Evolutionary conservation across 805 yeast species (phyloP).

Genomic region (Lipomyces kockii): DNA sequence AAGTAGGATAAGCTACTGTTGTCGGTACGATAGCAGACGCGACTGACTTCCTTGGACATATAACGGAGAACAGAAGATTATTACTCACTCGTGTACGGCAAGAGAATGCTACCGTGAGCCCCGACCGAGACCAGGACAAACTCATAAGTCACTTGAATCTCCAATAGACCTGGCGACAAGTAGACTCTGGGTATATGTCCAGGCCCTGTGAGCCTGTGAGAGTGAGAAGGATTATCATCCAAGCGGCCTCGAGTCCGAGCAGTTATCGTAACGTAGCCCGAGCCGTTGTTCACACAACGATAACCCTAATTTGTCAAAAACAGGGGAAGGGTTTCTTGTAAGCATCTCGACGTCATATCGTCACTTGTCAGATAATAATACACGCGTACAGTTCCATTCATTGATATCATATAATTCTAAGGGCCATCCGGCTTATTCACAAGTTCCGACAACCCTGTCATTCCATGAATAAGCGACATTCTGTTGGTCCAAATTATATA

Average conservation of each 20-base stretch:
- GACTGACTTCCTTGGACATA: neutral
- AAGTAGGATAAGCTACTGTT: neutral
- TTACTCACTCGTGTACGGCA: neutral
- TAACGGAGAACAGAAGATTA: neutral
- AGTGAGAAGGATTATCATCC: neutral
- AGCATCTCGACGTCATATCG: neutral
- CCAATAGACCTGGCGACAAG: neutral
- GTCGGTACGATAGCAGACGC: neutral
- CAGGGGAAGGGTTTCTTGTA: neutral
- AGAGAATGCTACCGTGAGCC: neutral
- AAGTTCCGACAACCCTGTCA: neutral
- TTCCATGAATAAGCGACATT: neutral
- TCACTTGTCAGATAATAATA: neutral
- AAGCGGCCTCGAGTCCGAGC: neutral
- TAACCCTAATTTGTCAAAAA: neutral
- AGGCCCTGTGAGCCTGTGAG: neutral
- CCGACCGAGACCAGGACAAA: neutral
- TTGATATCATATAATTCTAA: neutral
- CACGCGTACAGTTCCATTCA: neutral
- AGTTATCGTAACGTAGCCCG: neutral
- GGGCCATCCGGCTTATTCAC: neutral
- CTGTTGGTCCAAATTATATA: neutral
- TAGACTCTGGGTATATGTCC: neutral
- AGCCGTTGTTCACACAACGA: neutral
- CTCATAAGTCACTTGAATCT: neutral